Evolutionary conservation across 2,329 filamentous ascomycete species (phyloP), one percentile per base, ranked within the genome.

Genomic region (Nemania bipapillata): DNA sequence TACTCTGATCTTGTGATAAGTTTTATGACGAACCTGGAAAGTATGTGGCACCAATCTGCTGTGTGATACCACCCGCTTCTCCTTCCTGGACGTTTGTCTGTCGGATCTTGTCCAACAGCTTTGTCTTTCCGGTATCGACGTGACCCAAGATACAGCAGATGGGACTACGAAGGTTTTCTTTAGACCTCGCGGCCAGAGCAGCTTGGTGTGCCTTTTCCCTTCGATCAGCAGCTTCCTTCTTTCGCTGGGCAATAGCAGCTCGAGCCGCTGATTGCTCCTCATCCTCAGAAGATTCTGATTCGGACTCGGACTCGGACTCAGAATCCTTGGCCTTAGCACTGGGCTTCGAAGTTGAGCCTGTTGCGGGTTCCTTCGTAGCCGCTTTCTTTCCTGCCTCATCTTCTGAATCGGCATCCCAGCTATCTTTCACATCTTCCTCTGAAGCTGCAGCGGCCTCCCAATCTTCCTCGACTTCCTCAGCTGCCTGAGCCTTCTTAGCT

Each of bases 91-190:
- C 96, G 79, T 99, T 98, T 66, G 96, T 98, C 82, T 97, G 94
- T 77, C 96, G 92, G 78, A 99, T 93, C 85, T 99, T 99, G 86
- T 99, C 96, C 66, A 99, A 87, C 71, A 99, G 86, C 85, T 98
- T 99, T n/a, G 96, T 99, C 86, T 99, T 99, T 81, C 96, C 96
- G 53, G 96, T 99, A 90, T 99, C 96, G 88, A 99, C 96, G 89
- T 99, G 96, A 77, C 96, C 96, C 72, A 99, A 89, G 87, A 99
- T 99, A 91, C 95, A 98, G 87, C 96, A 98, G 82, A 99, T 99
- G 61, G 96, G 96, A 47, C 96, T 98, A 66, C 96, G 93, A 65
- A 99, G 88, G 81, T 99, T 91, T 80, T 99, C 94, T 82, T 92
- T 94, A 24, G 95, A 98, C 70, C 94, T 89, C 56, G 95, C 94